Evolutionary conservation across 2,329 filamentous ascomycete genomes (phyloP).

Genomic region (Phialocephala sp.): DNA sequence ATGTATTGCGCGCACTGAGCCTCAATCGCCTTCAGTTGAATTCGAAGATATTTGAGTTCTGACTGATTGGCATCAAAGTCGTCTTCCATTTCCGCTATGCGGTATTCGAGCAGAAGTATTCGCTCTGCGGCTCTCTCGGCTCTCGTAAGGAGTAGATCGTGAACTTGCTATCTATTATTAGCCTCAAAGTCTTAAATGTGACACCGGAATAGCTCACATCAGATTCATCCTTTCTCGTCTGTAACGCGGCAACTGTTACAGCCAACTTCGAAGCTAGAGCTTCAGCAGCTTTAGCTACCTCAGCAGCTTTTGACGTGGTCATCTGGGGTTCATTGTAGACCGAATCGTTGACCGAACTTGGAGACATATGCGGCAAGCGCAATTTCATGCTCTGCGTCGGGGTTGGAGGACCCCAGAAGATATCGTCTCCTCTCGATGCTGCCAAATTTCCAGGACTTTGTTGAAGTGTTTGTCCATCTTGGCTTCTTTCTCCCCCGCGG

Average conservation of each 20-base stretch:
- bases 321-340: slow-evolving; percentile 20
- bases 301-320: slow-evolving; percentile 41
- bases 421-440: slow-evolving; percentile 25
- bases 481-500: slow-evolving; percentile 2
- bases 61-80: slow-evolving; percentile 62
- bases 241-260: slow-evolving; percentile 55
- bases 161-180: slow-evolving; percentile 57
- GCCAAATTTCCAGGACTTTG: slow-evolving; percentile 6
- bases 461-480: not conserved
- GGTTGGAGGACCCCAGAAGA: slow-evolving; percentile 37
- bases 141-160: slow-evolving; percentile 62
- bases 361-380: slow-evolving; percentile 23
- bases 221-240: slow-evolving; percentile 63
- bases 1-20: slow-evolving; percentile 57
- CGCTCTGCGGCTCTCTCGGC: slow-evolving; percentile 62
- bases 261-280: slow-evolving; percentile 58
- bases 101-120: slow-evolving; percentile 64
- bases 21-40: slow-evolving; percentile 67
- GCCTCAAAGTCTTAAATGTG: slow-evolving; percentile 1
- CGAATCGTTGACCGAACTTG: not conserved
- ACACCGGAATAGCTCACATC: slow-evolving; percentile 50
- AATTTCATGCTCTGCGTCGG: slow-evolving; percentile 32
- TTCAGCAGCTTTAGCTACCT: slow-evolving; percentile 48
- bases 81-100: slow-evolving; percentile 63
- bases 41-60: slow-evolving; percentile 65